phyloP scores from a whole-genome alignment of 805 yeast genomes.

The Ogataea ganodermae region DNA sequence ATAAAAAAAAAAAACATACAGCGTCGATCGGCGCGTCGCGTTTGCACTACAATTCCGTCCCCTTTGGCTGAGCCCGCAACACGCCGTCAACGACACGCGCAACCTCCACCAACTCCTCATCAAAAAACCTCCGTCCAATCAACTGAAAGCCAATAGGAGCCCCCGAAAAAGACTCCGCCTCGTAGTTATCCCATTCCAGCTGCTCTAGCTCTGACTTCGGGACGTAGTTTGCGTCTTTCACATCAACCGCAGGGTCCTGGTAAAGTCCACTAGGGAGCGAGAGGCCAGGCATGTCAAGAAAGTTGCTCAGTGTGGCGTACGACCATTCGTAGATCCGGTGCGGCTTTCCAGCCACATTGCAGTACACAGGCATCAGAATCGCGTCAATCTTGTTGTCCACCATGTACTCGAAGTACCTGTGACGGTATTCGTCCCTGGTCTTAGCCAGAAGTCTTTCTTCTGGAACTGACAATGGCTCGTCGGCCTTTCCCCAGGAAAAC shows the following conservation, averaged over 20 bases:
- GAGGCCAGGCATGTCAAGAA: constrained; percentile 66
- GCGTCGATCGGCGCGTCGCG: too few relatives aligned
- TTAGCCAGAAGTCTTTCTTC: constrained; percentile 50
- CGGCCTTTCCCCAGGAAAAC: constrained; percentile 52
- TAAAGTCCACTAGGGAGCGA: constrained; percentile 56
- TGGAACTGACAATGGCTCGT: constrained; percentile 39
- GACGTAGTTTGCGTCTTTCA: constrained; percentile 35
- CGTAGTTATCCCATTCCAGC: constrained; percentile 29
- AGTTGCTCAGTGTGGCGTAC: constrained; percentile 67
- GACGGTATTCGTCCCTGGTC: constrained; percentile 51
- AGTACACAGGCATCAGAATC: constrained; percentile 57
- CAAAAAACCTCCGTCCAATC: constrained; percentile 50
- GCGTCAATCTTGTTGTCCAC: constrained; percentile 51
- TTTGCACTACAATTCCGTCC: too few relatives aligned
- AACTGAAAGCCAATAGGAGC: constrained; percentile 53
- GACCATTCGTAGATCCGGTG: constrained; percentile 57
- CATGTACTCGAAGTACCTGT: constrained; percentile 48
- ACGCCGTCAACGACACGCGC: constrained; percentile 37
- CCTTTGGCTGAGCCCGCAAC: too few relatives aligned
- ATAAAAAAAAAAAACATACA: too few relatives aligned
- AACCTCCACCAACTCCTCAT: constrained; percentile 48
- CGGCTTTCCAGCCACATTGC: constrained; percentile 60
- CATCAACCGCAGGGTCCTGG: constrained; percentile 53
- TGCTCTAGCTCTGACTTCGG: constrained; percentile 45
- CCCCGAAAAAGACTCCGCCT: constrained; percentile 37